These are phyloP conservation scores for Malassezia nana DNA, from an alignment of 1,284 basidiomycete species.

Conservation along the genomic window DNA sequence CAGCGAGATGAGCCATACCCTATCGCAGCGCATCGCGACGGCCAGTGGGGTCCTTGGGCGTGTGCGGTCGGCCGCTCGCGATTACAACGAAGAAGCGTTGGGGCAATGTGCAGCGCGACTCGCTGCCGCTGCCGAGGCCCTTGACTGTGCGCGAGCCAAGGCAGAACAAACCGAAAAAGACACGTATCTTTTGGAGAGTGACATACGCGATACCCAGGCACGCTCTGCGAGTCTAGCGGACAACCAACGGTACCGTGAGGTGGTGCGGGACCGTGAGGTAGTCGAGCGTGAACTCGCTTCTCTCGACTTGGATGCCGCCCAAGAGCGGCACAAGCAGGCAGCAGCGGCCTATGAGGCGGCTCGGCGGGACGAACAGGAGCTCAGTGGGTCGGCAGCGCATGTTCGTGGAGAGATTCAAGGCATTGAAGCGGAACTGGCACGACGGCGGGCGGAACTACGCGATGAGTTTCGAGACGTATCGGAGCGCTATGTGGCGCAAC, in stretches of 20 bases:
- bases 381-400: constrained; percentile 58
- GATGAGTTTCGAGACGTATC: constrained; percentile 78
- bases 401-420: constrained; percentile 38
- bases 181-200: constrained; percentile 38
- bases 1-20: not conserved
- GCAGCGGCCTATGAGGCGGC: constrained; percentile 64
- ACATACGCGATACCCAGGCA: constrained; percentile 47
- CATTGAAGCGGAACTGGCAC: constrained; percentile 40
- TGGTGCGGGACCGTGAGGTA: constrained; percentile 59
- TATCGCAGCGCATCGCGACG: not conserved
- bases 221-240: constrained; percentile 62
- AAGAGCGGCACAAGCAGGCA: constrained; percentile 58
- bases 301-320: constrained; percentile 32
- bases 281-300: constrained; percentile 64
- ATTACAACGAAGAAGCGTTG: constrained; percentile 54
- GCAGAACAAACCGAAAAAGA: constrained; percentile 27
- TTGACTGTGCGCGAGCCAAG: constrained; percentile 19
- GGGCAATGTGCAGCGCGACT: constrained; percentile 23
- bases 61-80: not conserved
- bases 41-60: not conserved
- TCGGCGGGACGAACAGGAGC: constrained; percentile 62
- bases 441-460: constrained; percentile 61
- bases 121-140: constrained; percentile 35
- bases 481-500: constrained; percentile 74
- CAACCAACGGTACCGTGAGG: constrained; percentile 69